phyloP scores from a whole-genome alignment of 371 early-diverging fungal species.

The Mucor circinelloides region DNA sequence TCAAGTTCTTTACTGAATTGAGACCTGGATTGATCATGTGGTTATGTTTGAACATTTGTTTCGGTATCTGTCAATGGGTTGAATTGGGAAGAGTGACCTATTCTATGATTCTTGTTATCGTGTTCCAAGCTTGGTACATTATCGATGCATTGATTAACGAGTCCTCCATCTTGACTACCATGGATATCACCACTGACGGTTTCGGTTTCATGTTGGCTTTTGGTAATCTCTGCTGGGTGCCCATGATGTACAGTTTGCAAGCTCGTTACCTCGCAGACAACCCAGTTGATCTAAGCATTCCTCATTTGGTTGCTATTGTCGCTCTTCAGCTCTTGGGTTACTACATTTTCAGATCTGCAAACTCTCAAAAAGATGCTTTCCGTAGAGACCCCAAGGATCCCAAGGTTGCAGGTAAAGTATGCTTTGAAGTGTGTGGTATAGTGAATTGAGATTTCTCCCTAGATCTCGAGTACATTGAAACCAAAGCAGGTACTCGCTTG shows the following conservation, averaged over 20 bases:
- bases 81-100: constrained; percentile 70
- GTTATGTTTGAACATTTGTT: constrained; percentile 74
- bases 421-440: not conserved
- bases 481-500: constrained; percentile 77
- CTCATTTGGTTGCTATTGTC: constrained; percentile 48
- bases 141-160: constrained; percentile 85
- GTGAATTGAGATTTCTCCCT: not conserved
- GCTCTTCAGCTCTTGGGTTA: constrained; percentile 69
- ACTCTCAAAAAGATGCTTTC: constrained; percentile 88
- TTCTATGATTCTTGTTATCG: constrained; percentile 73
- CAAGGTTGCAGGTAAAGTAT: constrained; percentile 52
- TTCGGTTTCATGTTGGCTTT: constrained; percentile 94
- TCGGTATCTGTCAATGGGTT: constrained; percentile 79
- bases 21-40: constrained; percentile 89
- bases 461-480: constrained; percentile 82
- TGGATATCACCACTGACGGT: constrained; percentile 94
- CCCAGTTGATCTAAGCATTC: constrained; percentile 58
- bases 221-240: constrained; percentile 91
- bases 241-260: constrained; percentile 87
- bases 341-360: constrained; percentile 86
- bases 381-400: constrained; percentile 74
- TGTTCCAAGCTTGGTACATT: constrained; percentile 84
- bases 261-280: constrained; percentile 80
- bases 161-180: constrained; percentile 85
- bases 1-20: constrained; percentile 92